phyloP scores from a whole-genome alignment of 2,329 filamentous ascomycete genomes.

The Reticulascus tulasneorum region DNA sequence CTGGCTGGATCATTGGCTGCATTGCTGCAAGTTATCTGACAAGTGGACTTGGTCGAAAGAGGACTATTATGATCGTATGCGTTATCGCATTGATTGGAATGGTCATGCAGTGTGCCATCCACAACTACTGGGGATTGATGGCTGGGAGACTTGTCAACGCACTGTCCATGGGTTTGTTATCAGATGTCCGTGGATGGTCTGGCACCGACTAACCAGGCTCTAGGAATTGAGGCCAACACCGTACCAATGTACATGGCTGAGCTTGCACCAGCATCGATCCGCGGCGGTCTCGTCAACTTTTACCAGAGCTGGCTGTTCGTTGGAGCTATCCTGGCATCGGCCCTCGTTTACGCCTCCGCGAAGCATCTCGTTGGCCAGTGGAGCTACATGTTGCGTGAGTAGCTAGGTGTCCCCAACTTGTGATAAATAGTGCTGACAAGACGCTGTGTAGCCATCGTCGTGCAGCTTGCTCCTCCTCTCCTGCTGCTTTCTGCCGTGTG shows the following conservation, averaged over 20 bases:
- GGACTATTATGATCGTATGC: slow-evolving; percentile 6
- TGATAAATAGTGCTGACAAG: background rate
- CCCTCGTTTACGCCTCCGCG: slow-evolving; percentile 2
- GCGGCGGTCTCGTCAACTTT: slow-evolving; percentile 11
- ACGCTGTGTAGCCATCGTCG: too few relatives aligned
- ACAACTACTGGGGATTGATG: slow-evolving; percentile 3
- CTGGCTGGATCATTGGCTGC: slow-evolving; percentile 8
- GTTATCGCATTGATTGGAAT: slow-evolving; percentile 7
- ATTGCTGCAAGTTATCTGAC: slow-evolving; percentile 7
- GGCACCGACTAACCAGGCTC: too few relatives aligned
- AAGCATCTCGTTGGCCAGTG: slow-evolving; percentile 1
- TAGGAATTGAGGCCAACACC: slow-evolving; percentile 7
- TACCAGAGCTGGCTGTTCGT: slow-evolving; percentile 10
- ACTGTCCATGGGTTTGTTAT: too few relatives aligned
- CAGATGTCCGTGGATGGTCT: too few relatives aligned
- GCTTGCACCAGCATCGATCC: slow-evolving; percentile 7
- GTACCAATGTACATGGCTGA: slow-evolving; percentile 14
- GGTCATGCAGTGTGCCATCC: too few relatives aligned
- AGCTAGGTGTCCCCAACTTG: too few relatives aligned
- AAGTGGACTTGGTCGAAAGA: slow-evolving; percentile 5
- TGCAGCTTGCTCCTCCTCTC: too few relatives aligned
- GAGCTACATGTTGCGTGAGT: too few relatives aligned
- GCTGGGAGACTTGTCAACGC: slow-evolving; percentile 3
- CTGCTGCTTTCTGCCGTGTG: too few relatives aligned
- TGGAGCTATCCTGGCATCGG: slow-evolving; percentile 10